Base-by-base conservation (phyloP, 352 stramenopile genomes). In the Thraustochytrium striatum region DNA sequence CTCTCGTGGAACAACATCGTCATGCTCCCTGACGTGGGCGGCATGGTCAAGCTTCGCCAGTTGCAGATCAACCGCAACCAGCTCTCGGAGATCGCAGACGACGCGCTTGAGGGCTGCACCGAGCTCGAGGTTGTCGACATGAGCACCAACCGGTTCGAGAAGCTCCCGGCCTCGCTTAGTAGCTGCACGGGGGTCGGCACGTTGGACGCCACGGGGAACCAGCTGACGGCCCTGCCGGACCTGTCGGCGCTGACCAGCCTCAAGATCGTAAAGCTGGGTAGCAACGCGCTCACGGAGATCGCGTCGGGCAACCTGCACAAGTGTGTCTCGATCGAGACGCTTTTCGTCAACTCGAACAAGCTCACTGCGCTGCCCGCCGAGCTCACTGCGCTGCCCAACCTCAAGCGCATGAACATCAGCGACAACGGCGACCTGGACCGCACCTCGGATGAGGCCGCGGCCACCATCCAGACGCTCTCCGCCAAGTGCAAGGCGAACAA, bases 151-250 rank as follows among this genome's bases (percentile, higher is more conserved):
- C 70, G 85, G 16, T 68, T 94, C 28, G 82, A 75, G 21, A 30
- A 61, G n/a, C 83, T 94, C 16, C 85, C 86, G 19, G 11, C 79
- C 30, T 86, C 87, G 58, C 61, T 94, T 21, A 82, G 78, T 0
- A 61, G 65, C 2, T 91, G 89, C 65, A 72, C 84, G 38, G 78
- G 68, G 0, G 78, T 94, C 11, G 86, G 91, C 78, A 91, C 91
- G 32, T 69, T 94, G 30, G 88, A 93, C 36, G 82, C 91, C 19
- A 88, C 87, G 38, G 59, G 72, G 28, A 94, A 94, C 72, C 86
- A 87, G 32, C 84, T 92, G 33, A 35, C 85, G 21, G 62, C 91
- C 3, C 88, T 89, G 5, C 61, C 68, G 1, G 82, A 86, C 30
- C 72, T 92, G 7, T 82, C 83, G 3, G 81, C 82, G 35, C 79